A percentile compares a stretch with the other conserved stretches of the same genome.
phyloP scores from a whole-genome alignment of 2,329 filamentous ascomycete genomes.

The Myriosclerotinia scirpicola region DNA sequence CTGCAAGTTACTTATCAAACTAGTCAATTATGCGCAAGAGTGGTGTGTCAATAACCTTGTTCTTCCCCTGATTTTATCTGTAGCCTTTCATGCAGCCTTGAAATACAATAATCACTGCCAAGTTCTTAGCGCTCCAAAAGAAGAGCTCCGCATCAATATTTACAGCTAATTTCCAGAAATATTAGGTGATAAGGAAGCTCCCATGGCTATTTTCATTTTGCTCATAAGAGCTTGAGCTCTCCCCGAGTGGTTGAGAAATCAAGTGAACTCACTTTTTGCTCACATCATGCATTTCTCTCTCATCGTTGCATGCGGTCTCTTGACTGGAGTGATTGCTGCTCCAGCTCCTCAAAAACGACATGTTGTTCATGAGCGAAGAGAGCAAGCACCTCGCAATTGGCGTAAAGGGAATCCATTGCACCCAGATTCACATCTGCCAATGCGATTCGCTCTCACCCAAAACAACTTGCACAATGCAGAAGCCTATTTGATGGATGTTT shows the following conservation, averaged over 20 bases:
- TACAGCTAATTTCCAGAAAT: constrained; percentile 1
- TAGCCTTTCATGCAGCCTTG: constrained; percentile 14
- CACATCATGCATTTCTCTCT: constrained; percentile 23
- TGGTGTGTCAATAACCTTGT: constrained; percentile 7
- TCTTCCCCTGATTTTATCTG: constrained; percentile 1
- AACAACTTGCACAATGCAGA: constrained; percentile 48
- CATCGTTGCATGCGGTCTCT: constrained; percentile 17
- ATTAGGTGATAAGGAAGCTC: constrained; percentile 19
- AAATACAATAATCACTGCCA: not conserved
- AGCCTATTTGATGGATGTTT: constrained; percentile 46
- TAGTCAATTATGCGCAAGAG: constrained; percentile 7
- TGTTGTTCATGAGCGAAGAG: constrained; percentile 29
- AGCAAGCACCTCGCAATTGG: constrained; percentile 23
- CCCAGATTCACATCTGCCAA: constrained; percentile 25
- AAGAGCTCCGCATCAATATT: constrained; percentile 3
- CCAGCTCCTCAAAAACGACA: constrained; percentile 20
- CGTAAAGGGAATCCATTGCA: constrained; percentile 20
- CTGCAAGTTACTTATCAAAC: constrained; percentile 6
- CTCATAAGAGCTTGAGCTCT: constrained; percentile 20
- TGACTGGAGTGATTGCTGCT: constrained; percentile 21
- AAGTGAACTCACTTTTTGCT: constrained; percentile 12
- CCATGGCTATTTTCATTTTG: constrained; percentile 13
- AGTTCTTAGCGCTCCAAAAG: not conserved
- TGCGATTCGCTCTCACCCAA: constrained; percentile 47
- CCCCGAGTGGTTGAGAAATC: not conserved